Conservation (phyloP, 108 stramenopile species). For the Fragilaria crotonensis region DNA sequence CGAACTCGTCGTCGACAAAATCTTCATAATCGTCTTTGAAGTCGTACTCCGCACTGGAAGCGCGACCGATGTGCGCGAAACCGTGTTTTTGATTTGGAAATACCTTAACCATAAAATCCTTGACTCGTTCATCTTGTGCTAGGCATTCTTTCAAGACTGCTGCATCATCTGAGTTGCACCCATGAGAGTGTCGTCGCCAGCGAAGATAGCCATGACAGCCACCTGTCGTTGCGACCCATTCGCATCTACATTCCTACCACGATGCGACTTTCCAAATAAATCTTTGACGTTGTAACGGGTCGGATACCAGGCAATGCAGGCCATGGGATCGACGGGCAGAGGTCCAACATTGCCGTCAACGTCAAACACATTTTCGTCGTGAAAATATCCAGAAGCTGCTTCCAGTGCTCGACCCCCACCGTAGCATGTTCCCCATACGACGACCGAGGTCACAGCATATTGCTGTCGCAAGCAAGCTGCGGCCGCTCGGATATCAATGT, state of each 20-base stretch:
- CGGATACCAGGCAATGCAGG: slow-evolving; percentile 79
- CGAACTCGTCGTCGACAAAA: slow-evolving; percentile 66
- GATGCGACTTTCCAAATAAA: slow-evolving; percentile 48
- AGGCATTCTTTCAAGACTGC: slow-evolving; percentile 43
- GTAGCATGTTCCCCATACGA: slow-evolving; percentile 78
- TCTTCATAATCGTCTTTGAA: slow-evolving; percentile 29
- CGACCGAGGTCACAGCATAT: slow-evolving; percentile 68
- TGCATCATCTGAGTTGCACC: slow-evolving; percentile 74
- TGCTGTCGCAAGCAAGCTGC: slow-evolving; percentile 63
- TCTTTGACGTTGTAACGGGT: slow-evolving; percentile 61
- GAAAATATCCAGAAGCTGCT: slow-evolving; percentile 63
- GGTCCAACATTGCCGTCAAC: slow-evolving; percentile 53
- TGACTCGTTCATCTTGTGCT: slow-evolving; percentile 55
- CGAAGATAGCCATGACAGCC: slow-evolving; percentile 79
- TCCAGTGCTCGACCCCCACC: slow-evolving; percentile 83
- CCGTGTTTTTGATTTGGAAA: slow-evolving; percentile 77
- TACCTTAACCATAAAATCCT: slow-evolving; percentile 78
- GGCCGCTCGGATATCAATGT: slow-evolving; percentile 79
- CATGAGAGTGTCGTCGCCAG: slow-evolving; percentile 48
- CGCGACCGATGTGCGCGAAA: slow-evolving; percentile 56
- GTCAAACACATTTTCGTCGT: slow-evolving; percentile 49
- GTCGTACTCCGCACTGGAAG: neutral
- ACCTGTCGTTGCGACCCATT: slow-evolving; percentile 23
- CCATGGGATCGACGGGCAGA: slow-evolving; percentile 63
- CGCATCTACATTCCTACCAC: neutral